A percentile compares a stretch with the other conserved stretches of the same genome.
These are phyloP conservation scores for Globisporangium emineosum DNA, from an alignment of 352 stramenopile genomes.

Conservation along the genomic window DNA sequence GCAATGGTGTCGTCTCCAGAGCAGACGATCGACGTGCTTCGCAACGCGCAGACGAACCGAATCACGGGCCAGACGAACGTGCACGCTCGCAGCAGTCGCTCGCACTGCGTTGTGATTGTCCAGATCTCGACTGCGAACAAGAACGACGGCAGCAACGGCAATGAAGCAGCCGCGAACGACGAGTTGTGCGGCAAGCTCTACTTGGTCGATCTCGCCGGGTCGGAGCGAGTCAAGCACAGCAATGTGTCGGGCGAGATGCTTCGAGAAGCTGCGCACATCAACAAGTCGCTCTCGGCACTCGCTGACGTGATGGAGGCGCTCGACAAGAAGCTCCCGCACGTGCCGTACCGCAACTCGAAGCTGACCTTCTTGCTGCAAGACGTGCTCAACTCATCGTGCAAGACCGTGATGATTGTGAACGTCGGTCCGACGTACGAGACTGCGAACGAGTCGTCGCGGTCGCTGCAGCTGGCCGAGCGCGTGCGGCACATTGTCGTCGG, in stretches of 20 bases:
- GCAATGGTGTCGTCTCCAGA: slow-evolving; percentile 56
- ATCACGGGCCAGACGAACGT: slow-evolving; percentile 86
- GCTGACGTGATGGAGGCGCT: slow-evolving; percentile 92
- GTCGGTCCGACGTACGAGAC: slow-evolving; percentile 82
- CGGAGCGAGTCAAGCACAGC: slow-evolving; percentile 90
- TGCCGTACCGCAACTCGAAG: slow-evolving; percentile 98
- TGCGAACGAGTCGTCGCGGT: slow-evolving; percentile 83
- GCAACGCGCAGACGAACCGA: slow-evolving; percentile 68
- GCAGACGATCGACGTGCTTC: slow-evolving; percentile 66
- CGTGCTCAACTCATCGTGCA: slow-evolving; percentile 86
- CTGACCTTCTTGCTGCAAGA: slow-evolving; percentile 97
- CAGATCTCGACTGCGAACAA: slow-evolving; percentile 69
- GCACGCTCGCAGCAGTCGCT: slow-evolving; percentile 90
- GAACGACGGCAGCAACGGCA: slow-evolving; percentile 23
- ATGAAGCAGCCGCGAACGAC: slow-evolving; percentile 27
- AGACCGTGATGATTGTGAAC: slow-evolving; percentile 95
- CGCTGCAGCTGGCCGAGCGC: slow-evolving; percentile 84
- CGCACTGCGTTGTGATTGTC: slow-evolving; percentile 91
- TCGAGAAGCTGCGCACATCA: slow-evolving; percentile 78
- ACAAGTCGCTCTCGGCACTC: slow-evolving; percentile 90
- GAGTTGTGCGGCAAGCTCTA: slow-evolving; percentile 87
- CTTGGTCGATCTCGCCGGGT: slow-evolving; percentile 92
- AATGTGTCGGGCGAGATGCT: slow-evolving; percentile 85
- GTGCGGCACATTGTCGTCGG: slow-evolving; percentile 79
- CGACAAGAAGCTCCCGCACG: slow-evolving; percentile 88